Percentiles rank a stretch among this genome's conserved stretches.
phyloP scores from a whole-genome alignment of 768 basidiomycete species.

The Naganishia onofrii region DNA sequence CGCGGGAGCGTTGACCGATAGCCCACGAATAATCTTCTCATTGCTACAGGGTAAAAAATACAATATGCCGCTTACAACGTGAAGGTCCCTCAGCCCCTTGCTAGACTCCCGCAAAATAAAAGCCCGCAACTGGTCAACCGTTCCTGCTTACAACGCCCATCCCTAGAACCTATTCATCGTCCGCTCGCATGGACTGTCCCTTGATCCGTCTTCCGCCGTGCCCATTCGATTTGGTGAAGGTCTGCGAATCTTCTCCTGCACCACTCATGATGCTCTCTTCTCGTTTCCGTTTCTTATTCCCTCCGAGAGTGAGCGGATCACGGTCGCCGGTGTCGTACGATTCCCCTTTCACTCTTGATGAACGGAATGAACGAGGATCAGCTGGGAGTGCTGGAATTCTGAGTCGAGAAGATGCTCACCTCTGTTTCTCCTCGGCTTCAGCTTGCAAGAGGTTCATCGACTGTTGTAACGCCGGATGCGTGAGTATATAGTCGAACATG shows the following conservation, averaged over 20 bases:
- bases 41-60: neutral
- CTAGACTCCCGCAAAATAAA: neutral
- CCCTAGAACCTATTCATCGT: conserved; percentile 7
- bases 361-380: neutral
- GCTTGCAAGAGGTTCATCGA: conserved; percentile 28
- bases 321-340: neutral
- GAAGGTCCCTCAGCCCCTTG: neutral
- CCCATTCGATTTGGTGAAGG: conserved; percentile 2
- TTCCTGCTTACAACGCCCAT: neutral
- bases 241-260: conserved; percentile 5
- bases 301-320: neutral
- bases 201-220: conserved; percentile 15
- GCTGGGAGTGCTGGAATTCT: neutral
- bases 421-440: conserved; percentile 13
- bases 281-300: conserved; percentile 25
- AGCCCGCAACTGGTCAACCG: neutral
- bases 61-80: neutral
- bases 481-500: neutral
- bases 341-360: neutral
- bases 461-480: neutral
- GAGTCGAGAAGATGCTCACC: neutral
- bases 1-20: neutral
- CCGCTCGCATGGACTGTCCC: conserved; percentile 13
- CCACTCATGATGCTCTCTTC: conserved; percentile 29
- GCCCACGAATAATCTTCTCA: neutral